Evolutionary conservation across 2,329 filamentous ascomycete species (phyloP).

Genomic region (Gaeumannomyces sp.): DNA sequence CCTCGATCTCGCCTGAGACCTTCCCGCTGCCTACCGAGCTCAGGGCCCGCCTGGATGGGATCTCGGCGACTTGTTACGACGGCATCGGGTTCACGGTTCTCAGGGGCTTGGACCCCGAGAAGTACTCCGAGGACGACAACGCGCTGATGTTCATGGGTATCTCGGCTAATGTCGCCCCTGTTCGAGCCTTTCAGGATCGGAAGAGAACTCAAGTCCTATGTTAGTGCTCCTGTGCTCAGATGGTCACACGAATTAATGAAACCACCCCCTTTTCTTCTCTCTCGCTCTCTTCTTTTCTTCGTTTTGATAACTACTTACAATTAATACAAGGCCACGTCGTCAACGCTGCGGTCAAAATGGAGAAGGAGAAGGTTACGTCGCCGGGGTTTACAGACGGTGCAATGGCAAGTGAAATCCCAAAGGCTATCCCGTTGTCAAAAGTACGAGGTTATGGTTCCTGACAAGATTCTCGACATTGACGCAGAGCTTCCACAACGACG

Average conservation of each 20-base stretch:
- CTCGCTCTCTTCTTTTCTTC: neutral
- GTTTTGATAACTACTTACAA: neutral
- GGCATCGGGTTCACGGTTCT: slow-evolving; percentile 57
- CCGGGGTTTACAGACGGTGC: neutral
- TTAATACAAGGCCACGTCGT: slow-evolving; percentile 1
- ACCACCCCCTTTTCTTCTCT: no score
- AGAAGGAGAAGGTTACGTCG: neutral
- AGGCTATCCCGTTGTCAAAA: neutral
- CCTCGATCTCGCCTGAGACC: slow-evolving; percentile 38
- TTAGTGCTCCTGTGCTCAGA: neutral
- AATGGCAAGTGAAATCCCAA: neutral
- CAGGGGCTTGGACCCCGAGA: slow-evolving; percentile 48
- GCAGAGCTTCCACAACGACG: slow-evolving; percentile 31
- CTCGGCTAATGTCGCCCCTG: slow-evolving; percentile 48
- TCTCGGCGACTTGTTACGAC: slow-evolving; percentile 48
- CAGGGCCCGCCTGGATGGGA: slow-evolving; percentile 38
- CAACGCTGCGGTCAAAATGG: slow-evolving; percentile 1
- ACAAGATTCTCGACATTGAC: slow-evolving; percentile 47
- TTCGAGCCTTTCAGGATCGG: slow-evolving; percentile 45
- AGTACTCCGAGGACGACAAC: slow-evolving; percentile 49
- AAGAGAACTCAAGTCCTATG: slow-evolving; percentile 1
- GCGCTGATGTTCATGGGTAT: slow-evolving; percentile 54
- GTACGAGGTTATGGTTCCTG: neutral
- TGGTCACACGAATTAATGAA: neutral
- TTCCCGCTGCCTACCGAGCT: slow-evolving; percentile 48